Evolutionary conservation across 2,329 filamentous ascomycete genomes (phyloP).

Genomic region (Rachicladosporium sp.): DNA sequence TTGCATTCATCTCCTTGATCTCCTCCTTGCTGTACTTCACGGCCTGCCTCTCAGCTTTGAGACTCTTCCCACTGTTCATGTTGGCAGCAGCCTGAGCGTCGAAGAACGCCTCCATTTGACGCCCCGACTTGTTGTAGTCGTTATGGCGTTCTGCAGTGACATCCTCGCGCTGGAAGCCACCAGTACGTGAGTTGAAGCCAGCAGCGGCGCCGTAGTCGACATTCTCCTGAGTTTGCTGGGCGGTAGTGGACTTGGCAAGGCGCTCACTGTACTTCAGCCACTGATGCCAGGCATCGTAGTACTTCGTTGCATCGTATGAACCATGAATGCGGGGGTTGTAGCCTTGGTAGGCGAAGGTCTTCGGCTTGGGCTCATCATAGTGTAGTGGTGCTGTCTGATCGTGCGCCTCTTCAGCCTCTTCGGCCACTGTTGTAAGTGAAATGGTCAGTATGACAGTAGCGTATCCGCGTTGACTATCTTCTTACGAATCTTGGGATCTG

Average conservation of each 20-base stretch:
- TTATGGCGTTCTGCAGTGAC: slow-evolving; percentile 63
- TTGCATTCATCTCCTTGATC: slow-evolving; percentile 83
- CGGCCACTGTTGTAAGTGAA: neutral
- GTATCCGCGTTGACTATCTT: neutral
- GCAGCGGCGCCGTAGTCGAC: slow-evolving; percentile 52
- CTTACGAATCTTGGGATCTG: slow-evolving; percentile 3
- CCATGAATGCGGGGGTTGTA: slow-evolving; percentile 97
- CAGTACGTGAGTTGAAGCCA: slow-evolving; percentile 85
- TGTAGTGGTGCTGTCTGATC: slow-evolving; percentile 45
- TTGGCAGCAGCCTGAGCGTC: slow-evolving; percentile 92
- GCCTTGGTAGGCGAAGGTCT: slow-evolving; percentile 32
- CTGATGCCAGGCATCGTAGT: slow-evolving; percentile 46
- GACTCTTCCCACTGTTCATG: slow-evolving; percentile 73
- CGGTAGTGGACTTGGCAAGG: slow-evolving; percentile 14
- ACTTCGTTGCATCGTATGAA: slow-evolving; percentile 90
- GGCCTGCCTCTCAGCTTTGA: slow-evolving; percentile 78
- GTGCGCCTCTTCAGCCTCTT: slow-evolving; percentile 2
- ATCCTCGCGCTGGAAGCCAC: slow-evolving; percentile 60
- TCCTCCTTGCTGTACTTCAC: slow-evolving; percentile 79
- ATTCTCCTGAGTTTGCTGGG: slow-evolving; percentile 19
- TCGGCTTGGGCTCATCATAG: slow-evolving; percentile 19
- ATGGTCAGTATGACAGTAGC: neutral
- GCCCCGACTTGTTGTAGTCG: slow-evolving; percentile 73
- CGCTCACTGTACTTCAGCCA: slow-evolving; percentile 11
- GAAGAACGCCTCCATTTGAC: slow-evolving; percentile 91